Conservation (phyloP, 805 yeast genomes). For the Diddensiella transvaalensis region DNA sequence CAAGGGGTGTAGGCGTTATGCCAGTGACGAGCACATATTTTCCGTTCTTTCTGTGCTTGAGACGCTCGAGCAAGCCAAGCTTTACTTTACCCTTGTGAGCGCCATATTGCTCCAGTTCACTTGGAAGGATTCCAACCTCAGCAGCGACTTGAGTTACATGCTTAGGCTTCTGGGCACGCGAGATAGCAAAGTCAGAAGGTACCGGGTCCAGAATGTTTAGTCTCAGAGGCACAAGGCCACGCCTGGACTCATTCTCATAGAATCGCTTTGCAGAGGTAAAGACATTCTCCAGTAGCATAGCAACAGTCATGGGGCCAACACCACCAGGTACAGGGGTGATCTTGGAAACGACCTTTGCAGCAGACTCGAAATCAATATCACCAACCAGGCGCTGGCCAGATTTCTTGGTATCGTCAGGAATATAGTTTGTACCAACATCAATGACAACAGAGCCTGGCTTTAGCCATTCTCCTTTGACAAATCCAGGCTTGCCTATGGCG, state of each 20-base stretch:
- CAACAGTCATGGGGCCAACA: conserved; percentile 99
- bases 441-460: conserved; percentile 81
- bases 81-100: conserved; percentile 85
- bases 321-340: conserved; percentile 99
- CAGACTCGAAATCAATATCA: conserved; percentile 81
- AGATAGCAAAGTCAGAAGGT: conserved; percentile 87
- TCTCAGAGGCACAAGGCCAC: conserved; percentile 53
- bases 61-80: conserved; percentile 64
- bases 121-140: conserved; percentile 74
- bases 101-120: conserved; percentile 86
- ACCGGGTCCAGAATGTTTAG: conserved; percentile 60
- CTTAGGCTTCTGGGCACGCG: conserved; percentile 86
- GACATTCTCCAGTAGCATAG: conserved; percentile 86
- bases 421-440: conserved; percentile 93
- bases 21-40: conserved; percentile 92
- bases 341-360: conserved; percentile 56
- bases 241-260: conserved; percentile 32
- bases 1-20: conserved; percentile 96
- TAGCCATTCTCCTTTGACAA: conserved; percentile 82
- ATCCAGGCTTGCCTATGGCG: conserved; percentile 85
- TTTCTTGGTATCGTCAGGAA: conserved; percentile 68
- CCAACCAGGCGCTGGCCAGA: conserved; percentile 88
- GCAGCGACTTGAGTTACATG: conserved; percentile 67
- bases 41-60: conserved; percentile 63
- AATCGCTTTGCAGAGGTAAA: conserved; percentile 69